These are phyloP conservation scores for Coleophoma eucalyptorum DNA, from an alignment of 2,329 filamentous ascomycete genomes.

Conservation along the genomic window DNA sequence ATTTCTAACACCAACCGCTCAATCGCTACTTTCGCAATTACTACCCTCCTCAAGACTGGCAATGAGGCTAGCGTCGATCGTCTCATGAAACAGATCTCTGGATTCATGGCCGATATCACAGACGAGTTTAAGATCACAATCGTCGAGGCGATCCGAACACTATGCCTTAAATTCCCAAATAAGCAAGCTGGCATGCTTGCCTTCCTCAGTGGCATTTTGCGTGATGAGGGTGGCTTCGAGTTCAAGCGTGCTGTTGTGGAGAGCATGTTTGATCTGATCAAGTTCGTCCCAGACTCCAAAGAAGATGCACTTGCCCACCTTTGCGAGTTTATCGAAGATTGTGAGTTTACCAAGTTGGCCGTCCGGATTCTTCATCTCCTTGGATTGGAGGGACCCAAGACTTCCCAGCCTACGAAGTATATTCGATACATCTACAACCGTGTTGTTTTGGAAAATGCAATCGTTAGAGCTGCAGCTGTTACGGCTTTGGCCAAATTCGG, in stretches of 20 bases:
- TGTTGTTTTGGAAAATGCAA: constrained; percentile 94
- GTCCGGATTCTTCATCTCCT: constrained; percentile 93
- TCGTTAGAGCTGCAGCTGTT: constrained; percentile 90
- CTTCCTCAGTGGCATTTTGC: constrained; percentile 93
- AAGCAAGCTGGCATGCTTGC: constrained; percentile 98
- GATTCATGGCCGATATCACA: constrained; percentile 98
- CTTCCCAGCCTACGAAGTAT: constrained; percentile 94
- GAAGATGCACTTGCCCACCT: constrained; percentile 85
- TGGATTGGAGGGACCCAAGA: constrained; percentile 91
- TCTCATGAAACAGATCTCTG: constrained; percentile 96
- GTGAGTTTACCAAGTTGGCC: constrained; percentile 96
- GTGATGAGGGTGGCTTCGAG: constrained; percentile 96
- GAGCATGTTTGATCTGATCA: constrained; percentile 99
- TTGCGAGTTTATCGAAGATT: constrained; percentile 99
- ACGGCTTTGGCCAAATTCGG: constrained; percentile 96
- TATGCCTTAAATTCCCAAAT: constrained; percentile 95
- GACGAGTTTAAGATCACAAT: constrained; percentile 99
- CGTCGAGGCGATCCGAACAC: constrained; percentile 92
- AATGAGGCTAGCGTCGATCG: constrained; percentile 97
- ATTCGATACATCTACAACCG: constrained; percentile 99
- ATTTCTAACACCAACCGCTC: constrained; percentile 97
- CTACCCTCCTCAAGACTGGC: constrained; percentile 94
- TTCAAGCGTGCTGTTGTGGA: constrained; percentile 98
- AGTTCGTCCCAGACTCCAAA: constrained; percentile 89
- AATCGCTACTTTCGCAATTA: constrained; percentile 97